Evolutionary conservation across 805 yeast genomes (phyloP).

Genomic region (Ogataea methanolica): DNA sequence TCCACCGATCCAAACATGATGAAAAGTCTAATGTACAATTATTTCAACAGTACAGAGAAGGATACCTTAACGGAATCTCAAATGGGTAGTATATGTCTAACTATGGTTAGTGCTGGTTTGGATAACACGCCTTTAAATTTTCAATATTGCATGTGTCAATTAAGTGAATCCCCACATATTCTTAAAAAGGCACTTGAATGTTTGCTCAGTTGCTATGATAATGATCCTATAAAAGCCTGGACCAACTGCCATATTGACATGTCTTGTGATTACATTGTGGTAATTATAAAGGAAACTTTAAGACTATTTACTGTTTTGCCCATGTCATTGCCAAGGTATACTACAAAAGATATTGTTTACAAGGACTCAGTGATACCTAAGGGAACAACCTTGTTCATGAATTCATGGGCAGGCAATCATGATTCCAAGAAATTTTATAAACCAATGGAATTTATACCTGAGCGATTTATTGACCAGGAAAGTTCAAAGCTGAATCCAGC

Average conservation of each 20-base stretch:
- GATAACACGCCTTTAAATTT: conserved; percentile 67
- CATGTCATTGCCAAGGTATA: conserved; percentile 56
- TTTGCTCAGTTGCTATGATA: conserved; percentile 32
- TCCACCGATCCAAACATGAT: conserved; percentile 5
- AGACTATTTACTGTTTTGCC: conserved; percentile 65
- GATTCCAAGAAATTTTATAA: conserved; percentile 40
- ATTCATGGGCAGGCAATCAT: conserved; percentile 67
- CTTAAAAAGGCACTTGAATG: conserved; percentile 42
- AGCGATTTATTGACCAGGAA: conserved; percentile 39
- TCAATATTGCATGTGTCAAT: conserved; percentile 55
- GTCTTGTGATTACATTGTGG: conserved; percentile 46
- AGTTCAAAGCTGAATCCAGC: conserved; percentile 12
- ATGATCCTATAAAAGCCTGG: conserved; percentile 19
- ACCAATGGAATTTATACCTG: conserved; percentile 49
- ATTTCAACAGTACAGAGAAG: conserved; percentile 13
- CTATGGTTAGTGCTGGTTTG: conserved; percentile 76
- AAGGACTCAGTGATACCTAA: conserved; percentile 42
- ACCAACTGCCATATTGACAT: conserved; percentile 20
- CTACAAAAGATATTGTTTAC: conserved; percentile 46
- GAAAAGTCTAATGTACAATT: conserved; percentile 25
- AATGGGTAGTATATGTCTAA: conserved; percentile 56
- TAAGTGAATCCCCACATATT: conserved; percentile 38
- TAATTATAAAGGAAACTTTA: conserved; percentile 59
- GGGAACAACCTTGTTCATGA: conserved; percentile 57
- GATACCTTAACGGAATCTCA: conserved; percentile 34